Percentiles rank a stretch among this genome's conserved stretches.
These are phyloP conservation scores for Taphrina flavorubra DNA, from an alignment of 1,139 yeast genomes.

Conservation along the genomic window DNA sequence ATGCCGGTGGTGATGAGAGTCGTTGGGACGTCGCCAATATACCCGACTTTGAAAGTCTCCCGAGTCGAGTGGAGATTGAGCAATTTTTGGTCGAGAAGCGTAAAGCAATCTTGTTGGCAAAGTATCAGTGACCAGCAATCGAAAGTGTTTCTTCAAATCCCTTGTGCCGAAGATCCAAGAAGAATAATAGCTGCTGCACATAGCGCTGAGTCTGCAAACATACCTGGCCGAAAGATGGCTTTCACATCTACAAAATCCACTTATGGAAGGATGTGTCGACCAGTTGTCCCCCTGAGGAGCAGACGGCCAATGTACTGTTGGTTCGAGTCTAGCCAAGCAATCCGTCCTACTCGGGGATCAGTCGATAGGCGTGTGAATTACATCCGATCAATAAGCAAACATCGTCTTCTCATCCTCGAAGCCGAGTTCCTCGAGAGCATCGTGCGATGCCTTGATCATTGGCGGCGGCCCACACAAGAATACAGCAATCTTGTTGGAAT, in stretches of 20 bases:
- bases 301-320: no score
- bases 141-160: no score
- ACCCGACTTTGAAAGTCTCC: slow-evolving; percentile 28
- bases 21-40: slow-evolving; percentile 44
- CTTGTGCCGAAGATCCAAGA: no score
- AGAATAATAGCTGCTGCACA: no score
- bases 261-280: no score
- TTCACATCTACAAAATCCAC: no score
- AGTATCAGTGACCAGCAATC: slow-evolving; percentile 18
- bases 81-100: slow-evolving; percentile 38
- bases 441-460: slow-evolving; percentile 22
- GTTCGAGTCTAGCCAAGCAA: no score
- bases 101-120: slow-evolving; percentile 31
- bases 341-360: neutral
- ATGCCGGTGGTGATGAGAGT: slow-evolving; percentile 42
- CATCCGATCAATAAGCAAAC: slow-evolving; percentile 2
- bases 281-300: no score
- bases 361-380: neutral
- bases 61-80: slow-evolving; percentile 39
- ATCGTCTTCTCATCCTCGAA: slow-evolving; percentile 21
- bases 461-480: slow-evolving; percentile 29
- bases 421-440: slow-evolving; percentile 18
- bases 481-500: neutral
- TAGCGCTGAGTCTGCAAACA: no score
- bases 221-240: no score